These are phyloP conservation scores for Lizanozyma gosingica DNA, from an alignment of 1,139 yeast genomes.

Conservation along the genomic window DNA sequence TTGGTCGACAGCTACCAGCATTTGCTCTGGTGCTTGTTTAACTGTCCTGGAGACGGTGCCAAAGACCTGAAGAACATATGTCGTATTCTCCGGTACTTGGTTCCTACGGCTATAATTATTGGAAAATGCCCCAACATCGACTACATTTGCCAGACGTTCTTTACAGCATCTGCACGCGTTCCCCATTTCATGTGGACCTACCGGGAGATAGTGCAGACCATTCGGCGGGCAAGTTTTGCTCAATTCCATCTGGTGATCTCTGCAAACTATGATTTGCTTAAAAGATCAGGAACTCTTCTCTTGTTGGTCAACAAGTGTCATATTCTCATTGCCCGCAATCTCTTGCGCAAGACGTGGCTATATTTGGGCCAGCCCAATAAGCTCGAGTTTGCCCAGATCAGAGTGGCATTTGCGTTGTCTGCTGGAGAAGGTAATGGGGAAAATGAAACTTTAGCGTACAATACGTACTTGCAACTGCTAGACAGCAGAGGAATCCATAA, in stretches of 20 bases:
- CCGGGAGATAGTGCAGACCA: slow-evolving; percentile 21
- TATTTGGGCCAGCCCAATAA: slow-evolving; percentile 17
- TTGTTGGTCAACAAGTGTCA: slow-evolving; percentile 32
- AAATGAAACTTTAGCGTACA: neutral
- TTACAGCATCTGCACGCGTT: slow-evolving; percentile 8
- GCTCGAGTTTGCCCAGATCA: slow-evolving; percentile 22
- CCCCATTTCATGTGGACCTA: slow-evolving; percentile 30
- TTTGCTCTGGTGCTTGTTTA: slow-evolving; percentile 51
- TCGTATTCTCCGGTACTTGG: slow-evolving; percentile 38
- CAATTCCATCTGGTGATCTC: slow-evolving; percentile 22
- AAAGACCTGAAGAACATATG: slow-evolving; percentile 22
- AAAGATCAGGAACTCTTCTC: slow-evolving; percentile 24
- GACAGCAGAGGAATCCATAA: slow-evolving; percentile 17
- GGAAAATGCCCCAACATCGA: slow-evolving; percentile 40
- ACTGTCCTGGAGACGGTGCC: slow-evolving; percentile 25
- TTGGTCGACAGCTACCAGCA: slow-evolving; percentile 48
- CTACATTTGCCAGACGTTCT: slow-evolving; percentile 13
- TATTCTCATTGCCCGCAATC: slow-evolving; percentile 38
- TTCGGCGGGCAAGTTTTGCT: slow-evolving; percentile 32
- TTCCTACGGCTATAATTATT: slow-evolving; percentile 48
- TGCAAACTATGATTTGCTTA: slow-evolving; percentile 26
- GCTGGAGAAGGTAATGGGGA: slow-evolving; percentile 4
- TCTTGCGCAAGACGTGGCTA: slow-evolving; percentile 29
- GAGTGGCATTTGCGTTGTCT: slow-evolving; percentile 13
- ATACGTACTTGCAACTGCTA: slow-evolving; percentile 4